Base-by-base conservation (phyloP, 1,284 basidiomycete genomes). In the Sanguinoderma infundibulare region DNA sequence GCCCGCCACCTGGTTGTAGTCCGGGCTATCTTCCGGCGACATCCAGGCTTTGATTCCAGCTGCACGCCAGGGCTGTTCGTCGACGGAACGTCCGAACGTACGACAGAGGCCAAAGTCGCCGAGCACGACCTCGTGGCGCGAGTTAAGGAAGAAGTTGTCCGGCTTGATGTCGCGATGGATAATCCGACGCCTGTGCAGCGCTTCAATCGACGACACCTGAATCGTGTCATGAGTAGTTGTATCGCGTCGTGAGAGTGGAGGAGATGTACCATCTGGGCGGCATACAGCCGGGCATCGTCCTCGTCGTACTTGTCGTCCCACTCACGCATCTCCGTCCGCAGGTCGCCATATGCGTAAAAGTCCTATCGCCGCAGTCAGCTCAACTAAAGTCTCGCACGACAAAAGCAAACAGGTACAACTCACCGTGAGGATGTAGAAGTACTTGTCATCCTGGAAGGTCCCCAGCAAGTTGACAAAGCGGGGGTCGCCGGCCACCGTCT, bases 91-190 rank as follows among this genome's bases (percentile, higher is more conserved):
- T 76, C 53, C 79, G 74, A 85, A 89, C 5, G 86, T 83, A 1
- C 81, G 81, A 65, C 85, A 85, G 2, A 89, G 76, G 1, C 87
- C 87, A 70, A 89, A 89, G 71, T 89, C 87, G 26, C 84, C 83
- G 40, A 90, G 77, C 68, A 87, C 84, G 58, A 87, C 74, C 64
- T 71, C 68, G 38, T 73, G 81, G 55, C 80, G 76, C 0, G 75
- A 73, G 51, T 82, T 81, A 22, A 87, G 73, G 15, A 87, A 73
- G 30, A 87, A 72, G 72, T 90, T 90, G 67, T 89, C 86, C 1
- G 86, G 87, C 72, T 75, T 61, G 62, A 75, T 64, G 61, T 75
- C 74, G 60, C 74, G 73, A 57, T 75, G 74, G 26, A 74, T 61
- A 60, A 75, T 72, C 35, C 69, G 62, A 52, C 82, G 79, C 24